These are phyloP conservation scores for Globisporangium canariense DNA, from an alignment of 352 stramenopile genomes.

Conservation along the genomic window DNA sequence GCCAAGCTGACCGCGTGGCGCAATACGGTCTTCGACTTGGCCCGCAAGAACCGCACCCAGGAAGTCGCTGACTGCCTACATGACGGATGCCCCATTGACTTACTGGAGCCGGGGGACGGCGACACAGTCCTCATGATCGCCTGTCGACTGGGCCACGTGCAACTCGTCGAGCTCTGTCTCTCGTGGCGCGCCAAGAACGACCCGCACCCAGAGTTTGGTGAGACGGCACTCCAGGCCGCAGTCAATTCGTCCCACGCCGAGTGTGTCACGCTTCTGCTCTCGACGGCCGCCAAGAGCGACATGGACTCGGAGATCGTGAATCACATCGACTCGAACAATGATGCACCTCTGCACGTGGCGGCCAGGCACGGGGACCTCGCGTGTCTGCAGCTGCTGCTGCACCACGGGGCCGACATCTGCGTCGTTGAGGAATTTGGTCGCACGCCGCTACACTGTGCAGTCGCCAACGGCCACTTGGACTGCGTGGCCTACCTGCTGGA, in stretches of 20 bases:
- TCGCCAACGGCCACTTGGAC: slow-evolving; percentile 52
- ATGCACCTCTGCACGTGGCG: slow-evolving; percentile 78
- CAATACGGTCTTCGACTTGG: slow-evolving; percentile 56
- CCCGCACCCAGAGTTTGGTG: slow-evolving; percentile 79
- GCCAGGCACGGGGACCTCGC: slow-evolving; percentile 62
- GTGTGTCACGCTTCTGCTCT: slow-evolving; percentile 60
- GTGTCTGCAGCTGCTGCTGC: slow-evolving; percentile 69
- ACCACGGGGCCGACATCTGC: slow-evolving; percentile 80
- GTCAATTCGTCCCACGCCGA: slow-evolving; percentile 58
- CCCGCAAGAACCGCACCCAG: slow-evolving; percentile 35
- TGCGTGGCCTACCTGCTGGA: slow-evolving; percentile 84
- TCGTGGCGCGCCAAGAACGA: slow-evolving; percentile 81
- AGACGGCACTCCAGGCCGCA: slow-evolving; percentile 76
- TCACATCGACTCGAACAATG: slow-evolving; percentile 77
- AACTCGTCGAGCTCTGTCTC: slow-evolving; percentile 70
- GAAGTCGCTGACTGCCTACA: slow-evolving; percentile 46
- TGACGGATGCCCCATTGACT: slow-evolving; percentile 71
- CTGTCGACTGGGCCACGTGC: slow-evolving; percentile 54
- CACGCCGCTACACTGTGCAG: slow-evolving; percentile 75
- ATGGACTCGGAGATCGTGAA: slow-evolving; percentile 88
- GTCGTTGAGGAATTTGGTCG: slow-evolving; percentile 79
- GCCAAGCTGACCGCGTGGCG: slow-evolving; percentile 50
- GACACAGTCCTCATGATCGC: slow-evolving; percentile 83
- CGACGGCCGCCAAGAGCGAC: slow-evolving; percentile 75
- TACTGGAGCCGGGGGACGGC: slow-evolving; percentile 63